Conservation (phyloP, 345 rosid species). For the Moricandia moricandioides region DNA sequence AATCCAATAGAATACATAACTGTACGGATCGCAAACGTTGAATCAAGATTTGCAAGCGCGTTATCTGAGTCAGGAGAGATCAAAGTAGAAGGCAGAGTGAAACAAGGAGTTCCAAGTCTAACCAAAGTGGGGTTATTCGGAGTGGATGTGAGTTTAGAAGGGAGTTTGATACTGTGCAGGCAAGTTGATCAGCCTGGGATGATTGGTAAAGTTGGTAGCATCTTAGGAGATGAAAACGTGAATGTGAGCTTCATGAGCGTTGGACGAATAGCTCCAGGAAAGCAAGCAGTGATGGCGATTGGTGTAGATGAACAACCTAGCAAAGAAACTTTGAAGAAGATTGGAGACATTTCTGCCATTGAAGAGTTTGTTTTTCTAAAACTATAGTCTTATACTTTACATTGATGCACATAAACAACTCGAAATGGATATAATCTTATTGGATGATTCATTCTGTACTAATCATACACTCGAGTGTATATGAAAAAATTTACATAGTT, state of each 20-base stretch:
- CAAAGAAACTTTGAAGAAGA: constrained; percentile 47
- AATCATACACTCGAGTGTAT: constrained; percentile 25
- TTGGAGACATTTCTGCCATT: constrained; percentile 51
- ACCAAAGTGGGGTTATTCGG: constrained; percentile 61
- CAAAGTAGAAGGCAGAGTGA: constrained; percentile 62
- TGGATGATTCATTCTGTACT: constrained; percentile 22
- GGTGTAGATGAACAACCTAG: constrained; percentile 73
- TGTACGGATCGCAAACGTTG: constrained; percentile 63
- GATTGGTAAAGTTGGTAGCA: constrained; percentile 61
- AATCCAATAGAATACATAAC: constrained; percentile 60
- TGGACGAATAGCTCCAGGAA: constrained; percentile 47
- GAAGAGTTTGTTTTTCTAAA: constrained; percentile 72
- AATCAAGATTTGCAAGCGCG: constrained; percentile 69
- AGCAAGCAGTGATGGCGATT: constrained; percentile 73
- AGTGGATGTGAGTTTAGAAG: constrained; percentile 84
- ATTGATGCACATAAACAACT: constrained; percentile 30
- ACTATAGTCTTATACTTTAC: constrained; percentile 26
- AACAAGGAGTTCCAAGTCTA: constrained; percentile 62
- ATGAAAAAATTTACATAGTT: constrained; percentile 25
- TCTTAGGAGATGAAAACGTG: constrained; percentile 61
- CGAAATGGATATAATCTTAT: constrained; percentile 8
- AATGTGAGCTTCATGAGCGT: constrained; percentile 76
- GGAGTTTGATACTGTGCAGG: constrained; percentile 60
- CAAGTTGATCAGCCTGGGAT: constrained; percentile 75
- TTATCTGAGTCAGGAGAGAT: constrained; percentile 57